Conservation (phyloP, 768 basidiomycete genomes). For the Inosperma sp. region DNA sequence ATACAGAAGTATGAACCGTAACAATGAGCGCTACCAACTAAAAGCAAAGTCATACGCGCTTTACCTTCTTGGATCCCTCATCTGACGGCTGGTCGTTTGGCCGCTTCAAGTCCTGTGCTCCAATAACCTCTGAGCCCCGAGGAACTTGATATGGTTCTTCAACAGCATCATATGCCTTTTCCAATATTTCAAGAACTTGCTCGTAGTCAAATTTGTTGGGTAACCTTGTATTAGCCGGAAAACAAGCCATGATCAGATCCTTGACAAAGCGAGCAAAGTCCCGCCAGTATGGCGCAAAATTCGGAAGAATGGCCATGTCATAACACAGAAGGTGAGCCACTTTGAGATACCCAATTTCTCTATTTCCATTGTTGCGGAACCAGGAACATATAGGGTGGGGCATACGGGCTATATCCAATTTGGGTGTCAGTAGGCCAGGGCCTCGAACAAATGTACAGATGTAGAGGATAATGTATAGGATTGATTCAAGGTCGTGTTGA, state of each 20-base stretch:
- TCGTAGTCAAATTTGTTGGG: not conserved
- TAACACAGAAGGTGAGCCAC: not conserved
- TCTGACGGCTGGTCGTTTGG: too few species aligned
- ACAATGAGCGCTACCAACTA: too few species aligned
- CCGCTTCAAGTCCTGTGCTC: too few species aligned
- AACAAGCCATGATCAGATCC: not conserved
- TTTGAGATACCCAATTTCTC: not conserved
- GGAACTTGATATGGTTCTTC: too few species aligned
- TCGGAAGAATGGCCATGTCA: not conserved
- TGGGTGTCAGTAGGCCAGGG: not conserved
- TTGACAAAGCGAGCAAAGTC: not conserved
- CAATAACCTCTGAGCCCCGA: too few species aligned
- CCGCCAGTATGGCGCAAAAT: not conserved
- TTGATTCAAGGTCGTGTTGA: not conserved
- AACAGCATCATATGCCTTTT: not conserved
- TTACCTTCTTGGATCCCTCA: too few species aligned
- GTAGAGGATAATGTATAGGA: slow-evolving; percentile 1
- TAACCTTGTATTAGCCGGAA: not conserved
- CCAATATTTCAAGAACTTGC: not conserved
- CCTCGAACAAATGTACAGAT: not conserved
- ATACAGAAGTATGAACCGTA: too few species aligned
- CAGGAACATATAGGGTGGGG: not conserved
- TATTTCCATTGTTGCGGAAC: not conserved
- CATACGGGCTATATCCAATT: not conserved
- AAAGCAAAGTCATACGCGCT: too few species aligned